Evolutionary conservation across 1,284 basidiomycete genomes (phyloP).

Genomic region (Tilletia setariae): DNA sequence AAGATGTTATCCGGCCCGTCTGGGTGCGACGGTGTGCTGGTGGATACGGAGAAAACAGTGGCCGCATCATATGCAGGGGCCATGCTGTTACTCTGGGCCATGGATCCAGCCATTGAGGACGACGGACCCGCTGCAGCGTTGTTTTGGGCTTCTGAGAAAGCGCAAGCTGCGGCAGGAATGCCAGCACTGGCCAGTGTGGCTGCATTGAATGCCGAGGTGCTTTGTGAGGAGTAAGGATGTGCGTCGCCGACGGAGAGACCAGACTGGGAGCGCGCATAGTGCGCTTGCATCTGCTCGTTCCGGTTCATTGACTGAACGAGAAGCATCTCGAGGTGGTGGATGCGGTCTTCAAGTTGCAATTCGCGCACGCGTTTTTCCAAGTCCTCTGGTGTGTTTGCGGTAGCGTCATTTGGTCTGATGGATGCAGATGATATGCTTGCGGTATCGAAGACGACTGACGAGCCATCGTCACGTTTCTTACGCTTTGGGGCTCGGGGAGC

Average conservation of each 20-base stretch:
- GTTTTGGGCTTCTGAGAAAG: not conserved
- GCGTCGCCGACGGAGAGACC: not conserved
- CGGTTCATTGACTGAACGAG: conserved; percentile 8
- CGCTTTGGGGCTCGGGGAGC: not conserved
- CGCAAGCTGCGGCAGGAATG: not conserved
- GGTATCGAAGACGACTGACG: not conserved
- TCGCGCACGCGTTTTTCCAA: conserved; percentile 5
- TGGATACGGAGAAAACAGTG: not conserved
- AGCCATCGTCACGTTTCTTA: conserved; percentile 4
- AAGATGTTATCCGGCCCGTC: not conserved
- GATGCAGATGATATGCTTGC: too few species aligned
- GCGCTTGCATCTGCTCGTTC: conserved; percentile 11
- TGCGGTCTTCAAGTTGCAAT: conserved; percentile 10
- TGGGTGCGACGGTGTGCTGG: not conserved
- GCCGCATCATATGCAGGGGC: not conserved
- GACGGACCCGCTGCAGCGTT: not conserved
- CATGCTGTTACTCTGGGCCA: not conserved
- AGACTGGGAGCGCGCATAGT: not conserved
- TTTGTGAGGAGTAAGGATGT: not conserved
- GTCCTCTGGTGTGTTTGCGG: not conserved
- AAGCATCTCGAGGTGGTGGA: conserved; percentile 12
- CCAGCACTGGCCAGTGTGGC: conserved; percentile 5
- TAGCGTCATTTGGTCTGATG: too few species aligned
- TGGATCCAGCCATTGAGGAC: not conserved
- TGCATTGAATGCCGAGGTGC: conserved; percentile 2